Evolutionary conservation across 345 rosid species (phyloP).

Genomic region (Brassica napus): DNA sequence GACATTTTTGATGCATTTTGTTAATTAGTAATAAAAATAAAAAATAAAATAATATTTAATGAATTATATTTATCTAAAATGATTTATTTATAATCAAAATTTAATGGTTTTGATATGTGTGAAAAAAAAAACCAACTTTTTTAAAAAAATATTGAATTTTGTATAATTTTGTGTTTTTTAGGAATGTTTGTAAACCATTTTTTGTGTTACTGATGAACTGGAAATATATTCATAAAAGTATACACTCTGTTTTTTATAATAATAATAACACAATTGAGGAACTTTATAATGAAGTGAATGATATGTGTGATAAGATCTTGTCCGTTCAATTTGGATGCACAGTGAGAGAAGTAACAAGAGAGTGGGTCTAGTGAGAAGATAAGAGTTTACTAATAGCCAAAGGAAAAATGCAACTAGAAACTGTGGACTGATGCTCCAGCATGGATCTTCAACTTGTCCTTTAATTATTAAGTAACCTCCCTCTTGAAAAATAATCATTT

Average conservation of each 20-base stretch:
- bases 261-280: background rate
- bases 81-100: too few species aligned
- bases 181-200: too few species aligned
- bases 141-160: too few species aligned
- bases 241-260: too few species aligned
- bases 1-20: too few species aligned
- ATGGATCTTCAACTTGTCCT: slow-evolving; percentile 19
- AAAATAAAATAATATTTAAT: too few species aligned
- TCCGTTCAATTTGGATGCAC: slow-evolving; percentile 12
- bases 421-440: slow-evolving; percentile 14
- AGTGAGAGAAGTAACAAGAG: background rate
- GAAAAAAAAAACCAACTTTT: too few species aligned
- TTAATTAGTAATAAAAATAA: too few species aligned
- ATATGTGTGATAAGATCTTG: background rate
- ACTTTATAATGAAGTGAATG: background rate
- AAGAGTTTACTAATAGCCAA: slow-evolving; percentile 13
- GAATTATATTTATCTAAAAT: too few species aligned
- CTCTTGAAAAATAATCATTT: background rate
- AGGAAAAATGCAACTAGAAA: slow-evolving; percentile 20
- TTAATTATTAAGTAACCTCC: background rate
- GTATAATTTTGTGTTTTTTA: too few species aligned
- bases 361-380: slow-evolving; percentile 15
- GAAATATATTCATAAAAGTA: too few species aligned
- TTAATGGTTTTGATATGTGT: too few species aligned
- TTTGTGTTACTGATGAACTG: background rate